These are phyloP conservation scores for Apophysomyces ossiformis DNA, from an alignment of 371 early-diverging fungal genomes.

Conservation along the genomic window DNA sequence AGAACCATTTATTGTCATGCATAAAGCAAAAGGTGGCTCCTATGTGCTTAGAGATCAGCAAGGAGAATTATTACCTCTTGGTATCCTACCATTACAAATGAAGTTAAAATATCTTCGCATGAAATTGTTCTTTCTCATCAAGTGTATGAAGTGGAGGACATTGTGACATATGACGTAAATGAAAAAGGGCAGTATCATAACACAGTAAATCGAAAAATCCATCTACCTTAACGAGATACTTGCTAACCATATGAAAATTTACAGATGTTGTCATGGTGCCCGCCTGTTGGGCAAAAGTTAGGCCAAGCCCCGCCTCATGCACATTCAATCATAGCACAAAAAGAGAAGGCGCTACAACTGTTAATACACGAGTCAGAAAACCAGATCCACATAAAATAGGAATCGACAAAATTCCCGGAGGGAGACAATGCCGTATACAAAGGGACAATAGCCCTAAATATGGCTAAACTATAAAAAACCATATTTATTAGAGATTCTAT, in stretches of 20 bases:
- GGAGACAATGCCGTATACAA: too few relatives aligned
- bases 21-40: conserved; percentile 14
- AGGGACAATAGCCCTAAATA: too few relatives aligned
- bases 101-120: conserved; percentile 19
- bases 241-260: conserved; percentile 14
- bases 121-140: conserved; percentile 10
- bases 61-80: conserved; percentile 10
- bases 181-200: conserved; percentile 13
- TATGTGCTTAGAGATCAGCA: conserved; percentile 14
- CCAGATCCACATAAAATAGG: too few relatives aligned
- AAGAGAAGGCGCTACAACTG: too few relatives aligned
- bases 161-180: conserved; percentile 1
- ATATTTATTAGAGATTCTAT: too few relatives aligned
- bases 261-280: conserved; percentile 8
- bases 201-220: conserved; percentile 20
- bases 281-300: not conserved
- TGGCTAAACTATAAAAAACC: too few relatives aligned
- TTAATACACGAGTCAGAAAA: too few relatives aligned
- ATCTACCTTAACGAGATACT: conserved; percentile 9
- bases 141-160: conserved; percentile 16
- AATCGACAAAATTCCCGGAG: too few relatives aligned
- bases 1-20: conserved; percentile 16
- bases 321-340: too few relatives aligned
- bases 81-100: conserved; percentile 1
- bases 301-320: too few relatives aligned